Evolutionary conservation across 2,329 filamentous ascomycete species (phyloP), one percentile per base, ranked within the genome.

Genomic region (Stagonosporopsis vannaccii): DNA sequence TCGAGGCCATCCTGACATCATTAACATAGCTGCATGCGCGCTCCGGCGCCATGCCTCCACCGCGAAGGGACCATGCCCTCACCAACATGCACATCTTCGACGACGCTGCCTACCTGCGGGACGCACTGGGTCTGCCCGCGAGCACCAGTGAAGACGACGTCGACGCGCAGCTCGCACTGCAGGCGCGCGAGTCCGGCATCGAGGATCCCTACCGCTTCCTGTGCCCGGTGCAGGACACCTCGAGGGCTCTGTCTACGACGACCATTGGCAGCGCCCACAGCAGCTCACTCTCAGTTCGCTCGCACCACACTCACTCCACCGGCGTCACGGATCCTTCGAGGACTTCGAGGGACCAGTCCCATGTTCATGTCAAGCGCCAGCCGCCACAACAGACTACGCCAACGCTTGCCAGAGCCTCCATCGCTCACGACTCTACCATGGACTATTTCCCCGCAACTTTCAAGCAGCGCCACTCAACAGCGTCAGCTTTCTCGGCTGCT

Each of bases 301-400:
- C 73, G 8, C 68, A 68, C 28, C 72, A 73, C 36, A 73, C 73
- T 1, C 72, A 75, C 28, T 76, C 71, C 6, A 75, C 73, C 9
- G 63, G 67, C 58, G 59, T 69, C 36, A 75, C 73, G 13, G 65
- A 70, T 25, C 68, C 67, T 19, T 76, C 73, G 15, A 68, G 72
- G 17, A 71, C 65, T 7, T 75, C 72, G 9, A 67, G 63, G 32
- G 73, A 76, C 57, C 63, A 67, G 49, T 36, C 64, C n/a, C 54
- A 58, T 36, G 43, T 50, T 17, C 54, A 58, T 36, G 43, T 50
- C 3, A 58, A 43, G 33, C 68, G 71, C n/a, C 60, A 56, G 30
- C 56, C 61, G 42, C 58, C 64, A 37, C 44, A 61, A 2, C 60
- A 58, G 48, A 65, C 59, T 45, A 53, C 56, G 6, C 63, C 67